phyloP scores from a whole-genome alignment of 2,329 filamentous ascomycete species.

The Colletotrichum viniferum region DNA sequence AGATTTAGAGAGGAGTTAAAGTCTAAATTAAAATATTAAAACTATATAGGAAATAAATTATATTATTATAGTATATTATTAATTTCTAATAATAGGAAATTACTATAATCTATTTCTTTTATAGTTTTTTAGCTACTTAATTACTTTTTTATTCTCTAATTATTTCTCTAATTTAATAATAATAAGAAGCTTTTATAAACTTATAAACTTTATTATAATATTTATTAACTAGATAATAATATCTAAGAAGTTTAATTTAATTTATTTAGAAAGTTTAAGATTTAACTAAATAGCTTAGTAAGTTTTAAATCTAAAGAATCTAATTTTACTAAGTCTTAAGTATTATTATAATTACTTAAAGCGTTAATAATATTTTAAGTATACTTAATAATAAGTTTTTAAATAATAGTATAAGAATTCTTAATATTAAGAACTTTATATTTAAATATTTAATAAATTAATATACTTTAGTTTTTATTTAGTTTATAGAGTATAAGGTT shows the following conservation, averaged over 20 bases:
- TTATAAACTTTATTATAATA: background rate
- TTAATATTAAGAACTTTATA: background rate
- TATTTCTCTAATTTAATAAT: background rate
- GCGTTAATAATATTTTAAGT: background rate
- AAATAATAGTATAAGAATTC: accelerated
- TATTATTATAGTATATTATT: background rate
- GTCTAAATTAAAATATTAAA: background rate
- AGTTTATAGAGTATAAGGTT: background rate
- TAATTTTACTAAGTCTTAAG: background rate
- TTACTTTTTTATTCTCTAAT: background rate
- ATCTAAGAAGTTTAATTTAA: background rate
- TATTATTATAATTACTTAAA: background rate
- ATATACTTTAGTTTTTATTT: background rate
- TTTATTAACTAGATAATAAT: background rate
- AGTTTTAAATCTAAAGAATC: background rate
- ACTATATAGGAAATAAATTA: background rate
- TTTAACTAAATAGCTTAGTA: background rate
- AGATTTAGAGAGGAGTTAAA: background rate
- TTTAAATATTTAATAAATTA: background rate
- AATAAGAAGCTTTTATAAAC: background rate
- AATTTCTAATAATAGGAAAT: background rate
- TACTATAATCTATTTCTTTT: background rate
- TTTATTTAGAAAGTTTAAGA: background rate
- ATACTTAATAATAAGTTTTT: background rate
- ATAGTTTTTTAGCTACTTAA: background rate